phyloP scores from a whole-genome alignment of 169 alveolate species.

The Toxoplasma gondii region DNA sequence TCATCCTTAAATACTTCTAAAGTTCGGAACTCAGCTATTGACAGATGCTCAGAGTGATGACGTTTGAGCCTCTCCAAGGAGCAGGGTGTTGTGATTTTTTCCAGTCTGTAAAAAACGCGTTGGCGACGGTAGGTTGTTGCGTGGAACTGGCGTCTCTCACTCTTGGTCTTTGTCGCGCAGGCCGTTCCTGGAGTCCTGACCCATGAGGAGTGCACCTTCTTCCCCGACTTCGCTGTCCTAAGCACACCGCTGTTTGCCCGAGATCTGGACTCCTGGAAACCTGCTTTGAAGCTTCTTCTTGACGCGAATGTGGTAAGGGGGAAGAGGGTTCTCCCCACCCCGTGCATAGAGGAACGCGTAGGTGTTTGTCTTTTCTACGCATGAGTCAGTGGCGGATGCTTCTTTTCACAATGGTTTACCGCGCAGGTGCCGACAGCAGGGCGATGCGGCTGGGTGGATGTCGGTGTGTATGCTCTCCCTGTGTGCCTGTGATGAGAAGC shows the following conservation, averaged over 20 bases:
- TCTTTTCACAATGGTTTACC: not conserved
- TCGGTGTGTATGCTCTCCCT: no score
- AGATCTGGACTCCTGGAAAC: not conserved
- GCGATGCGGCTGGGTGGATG: no score
- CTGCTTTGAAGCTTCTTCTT: not conserved
- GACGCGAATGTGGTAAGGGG: not conserved
- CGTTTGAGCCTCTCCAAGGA: no score
- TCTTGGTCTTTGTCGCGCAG: not conserved
- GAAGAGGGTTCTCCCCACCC: not conserved
- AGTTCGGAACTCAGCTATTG: no score
- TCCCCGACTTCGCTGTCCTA: conserved; percentile 40
- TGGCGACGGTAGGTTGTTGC: no score
- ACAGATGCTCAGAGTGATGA: no score
- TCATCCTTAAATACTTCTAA: no score
- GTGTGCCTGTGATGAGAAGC: no score
- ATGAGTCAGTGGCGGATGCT: not conserved
- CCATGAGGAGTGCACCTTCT: conserved; percentile 39
- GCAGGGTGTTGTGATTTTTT: no score
- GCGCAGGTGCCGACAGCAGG: no score
- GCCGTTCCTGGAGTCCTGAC: conserved; percentile 48
- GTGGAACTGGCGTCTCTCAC: no score
- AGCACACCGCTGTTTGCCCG: conserved; percentile 31
- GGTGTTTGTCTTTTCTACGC: not conserved
- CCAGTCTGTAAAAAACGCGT: no score
- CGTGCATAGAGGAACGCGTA: not conserved